Conservation (phyloP, 2,329 filamentous ascomycete genomes). For the Aspergillus candidus region DNA sequence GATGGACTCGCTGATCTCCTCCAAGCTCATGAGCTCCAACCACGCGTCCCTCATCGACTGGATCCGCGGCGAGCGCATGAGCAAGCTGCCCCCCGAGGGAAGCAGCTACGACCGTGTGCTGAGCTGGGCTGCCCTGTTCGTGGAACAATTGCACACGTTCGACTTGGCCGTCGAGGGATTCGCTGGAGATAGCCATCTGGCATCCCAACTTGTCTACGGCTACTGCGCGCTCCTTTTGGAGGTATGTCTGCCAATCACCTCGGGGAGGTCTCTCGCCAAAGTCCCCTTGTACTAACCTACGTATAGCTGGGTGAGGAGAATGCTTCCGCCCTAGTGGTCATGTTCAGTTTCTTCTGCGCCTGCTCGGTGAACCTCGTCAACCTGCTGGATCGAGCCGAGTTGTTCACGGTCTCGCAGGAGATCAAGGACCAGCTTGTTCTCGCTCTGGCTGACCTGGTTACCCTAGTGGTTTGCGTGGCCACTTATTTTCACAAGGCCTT, state of each 20-base stretch:
- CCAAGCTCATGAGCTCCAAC: constrained; percentile 7
- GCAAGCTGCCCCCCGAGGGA: constrained; percentile 34
- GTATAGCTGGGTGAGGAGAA: constrained; percentile 44
- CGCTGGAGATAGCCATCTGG: constrained; percentile 34
- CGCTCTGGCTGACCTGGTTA: constrained; percentile 34
- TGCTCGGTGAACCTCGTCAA: constrained; percentile 37
- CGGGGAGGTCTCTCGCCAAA: too few species aligned
- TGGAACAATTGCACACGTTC: constrained; percentile 34
- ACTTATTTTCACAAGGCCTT: constrained; percentile 33
- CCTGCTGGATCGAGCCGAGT: constrained; percentile 43
- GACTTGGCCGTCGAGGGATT: constrained; percentile 32
- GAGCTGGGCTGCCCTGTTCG: constrained; percentile 35
- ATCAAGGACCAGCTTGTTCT: constrained; percentile 43
- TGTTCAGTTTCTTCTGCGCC: constrained; percentile 50
- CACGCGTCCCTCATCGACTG: constrained; percentile 23
- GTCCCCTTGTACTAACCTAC: not conserved
- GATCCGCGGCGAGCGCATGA: constrained; percentile 36
- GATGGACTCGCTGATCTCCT: constrained; percentile 4
- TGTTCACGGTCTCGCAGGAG: constrained; percentile 43
- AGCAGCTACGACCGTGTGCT: constrained; percentile 39
- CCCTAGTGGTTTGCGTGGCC: constrained; percentile 25
- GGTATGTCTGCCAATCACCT: constrained; percentile 25
- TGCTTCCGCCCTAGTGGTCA: constrained; percentile 43
- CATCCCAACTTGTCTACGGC: constrained; percentile 46
- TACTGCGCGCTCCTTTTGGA: constrained; percentile 45